phyloP scores from a whole-genome alignment of 148 eudicot species.

The Nepenthes gracilis region DNA sequence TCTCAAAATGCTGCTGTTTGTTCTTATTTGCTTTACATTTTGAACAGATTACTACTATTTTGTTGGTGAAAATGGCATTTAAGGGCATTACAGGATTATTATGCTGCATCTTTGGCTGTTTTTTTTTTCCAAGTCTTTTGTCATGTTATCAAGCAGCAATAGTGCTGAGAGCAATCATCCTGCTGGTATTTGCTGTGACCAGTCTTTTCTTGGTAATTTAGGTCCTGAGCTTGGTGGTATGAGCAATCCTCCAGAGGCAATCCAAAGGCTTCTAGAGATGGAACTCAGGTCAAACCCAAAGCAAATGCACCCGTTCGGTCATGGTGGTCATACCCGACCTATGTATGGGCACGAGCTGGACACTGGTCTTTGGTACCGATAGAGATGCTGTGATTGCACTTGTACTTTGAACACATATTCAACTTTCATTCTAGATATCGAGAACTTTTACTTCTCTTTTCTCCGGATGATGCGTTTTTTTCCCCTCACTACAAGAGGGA shows the following conservation, averaged over 20 bases:
- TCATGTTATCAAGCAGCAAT: background rate
- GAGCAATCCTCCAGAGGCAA: constrained; percentile 59
- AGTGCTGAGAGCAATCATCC: background rate
- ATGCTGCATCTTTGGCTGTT: no score
- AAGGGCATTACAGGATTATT: no score
- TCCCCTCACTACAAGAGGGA: no score
- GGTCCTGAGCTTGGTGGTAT: constrained; percentile 31
- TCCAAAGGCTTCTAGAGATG: constrained; percentile 76
- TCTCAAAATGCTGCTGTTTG: no score
- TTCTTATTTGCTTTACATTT: no score
- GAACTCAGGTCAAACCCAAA: constrained; percentile 59
- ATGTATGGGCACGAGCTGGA: constrained; percentile 57
- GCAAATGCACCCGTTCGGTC: constrained; percentile 44
- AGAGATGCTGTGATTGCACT: constrained; percentile 10
- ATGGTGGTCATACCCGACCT: constrained; percentile 34
- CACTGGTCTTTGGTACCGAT: constrained; percentile 37
- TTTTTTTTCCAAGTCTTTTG: background rate
- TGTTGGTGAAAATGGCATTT: no score
- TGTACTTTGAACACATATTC: constrained; percentile 9
- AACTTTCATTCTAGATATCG: background rate
- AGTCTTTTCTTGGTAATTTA: constrained; percentile 11
- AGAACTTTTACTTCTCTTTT: background rate
- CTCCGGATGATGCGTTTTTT: background rate
- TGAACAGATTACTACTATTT: no score
- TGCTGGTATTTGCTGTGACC: background rate